Evolutionary conservation across 495 filamentous ascomycete genomes (phyloP).

Genomic region (Xylaria nigripes): DNA sequence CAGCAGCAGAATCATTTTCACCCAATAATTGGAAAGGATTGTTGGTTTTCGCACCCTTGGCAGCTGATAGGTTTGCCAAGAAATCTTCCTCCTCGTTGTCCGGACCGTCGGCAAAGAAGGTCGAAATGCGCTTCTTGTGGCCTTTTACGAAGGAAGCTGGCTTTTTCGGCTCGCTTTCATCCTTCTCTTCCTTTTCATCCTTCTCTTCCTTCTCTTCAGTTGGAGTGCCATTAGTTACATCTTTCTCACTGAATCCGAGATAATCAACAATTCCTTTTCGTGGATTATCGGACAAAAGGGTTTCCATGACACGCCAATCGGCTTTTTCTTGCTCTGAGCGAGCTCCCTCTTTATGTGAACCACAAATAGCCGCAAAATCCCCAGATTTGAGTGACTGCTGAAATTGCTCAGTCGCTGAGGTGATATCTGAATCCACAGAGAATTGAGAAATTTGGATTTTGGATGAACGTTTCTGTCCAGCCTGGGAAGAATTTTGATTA

Average conservation of each 20-base stretch:
- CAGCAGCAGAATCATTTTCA: slow-evolving; percentile 69
- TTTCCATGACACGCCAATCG: slow-evolving; percentile 90
- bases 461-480: slow-evolving; percentile 56
- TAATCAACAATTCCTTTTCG: slow-evolving; percentile 74
- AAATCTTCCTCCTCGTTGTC: slow-evolving; percentile 75
- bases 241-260: slow-evolving; percentile 68
- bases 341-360: slow-evolving; percentile 63
- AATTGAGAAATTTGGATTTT: slow-evolving; percentile 78
- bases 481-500: slow-evolving; percentile 44
- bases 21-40: slow-evolving; percentile 58
- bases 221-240: slow-evolving; percentile 43
- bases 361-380: slow-evolving; percentile 70
- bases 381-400: slow-evolving; percentile 72
- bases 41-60: slow-evolving; percentile 45
- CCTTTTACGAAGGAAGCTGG: slow-evolving; percentile 28
- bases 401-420: slow-evolving; percentile 75
- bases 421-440: slow-evolving; percentile 79
- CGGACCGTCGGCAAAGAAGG: slow-evolving; percentile 68
- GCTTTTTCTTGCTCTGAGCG: slow-evolving; percentile 83
- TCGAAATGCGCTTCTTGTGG: slow-evolving; percentile 59
- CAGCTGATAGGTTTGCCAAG: slow-evolving; percentile 58
- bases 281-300: slow-evolving; percentile 73
- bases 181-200: slow-evolving; percentile 31
- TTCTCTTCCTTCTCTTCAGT: slow-evolving; percentile 28
- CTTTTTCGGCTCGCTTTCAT: slow-evolving; percentile 34